A percentile compares a stretch with the other conserved stretches of the same genome.
These are phyloP conservation scores for Emergomyces pasteurianus DNA, from an alignment of 2,329 filamentous ascomycete genomes.

Conservation along the genomic window DNA sequence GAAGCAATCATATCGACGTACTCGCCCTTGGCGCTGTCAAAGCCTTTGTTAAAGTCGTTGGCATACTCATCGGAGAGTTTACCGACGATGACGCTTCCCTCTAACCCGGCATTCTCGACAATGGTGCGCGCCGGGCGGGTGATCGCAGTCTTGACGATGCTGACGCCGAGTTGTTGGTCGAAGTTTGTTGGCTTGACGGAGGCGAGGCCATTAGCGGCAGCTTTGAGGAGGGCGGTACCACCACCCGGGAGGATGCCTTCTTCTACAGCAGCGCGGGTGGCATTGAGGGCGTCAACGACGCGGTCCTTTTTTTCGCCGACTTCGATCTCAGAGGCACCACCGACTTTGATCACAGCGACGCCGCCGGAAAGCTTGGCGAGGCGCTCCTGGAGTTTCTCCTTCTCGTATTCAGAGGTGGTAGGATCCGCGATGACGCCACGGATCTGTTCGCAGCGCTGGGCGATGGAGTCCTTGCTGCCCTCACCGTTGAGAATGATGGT, in stretches of 20 bases:
- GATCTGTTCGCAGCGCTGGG: slow-evolving; percentile 98
- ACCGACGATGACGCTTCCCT: slow-evolving; percentile 92
- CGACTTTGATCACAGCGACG: slow-evolving; percentile 99
- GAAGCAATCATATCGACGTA: slow-evolving; percentile 97
- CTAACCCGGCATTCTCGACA: slow-evolving; percentile 92
- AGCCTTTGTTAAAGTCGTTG: slow-evolving; percentile 93
- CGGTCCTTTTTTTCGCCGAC: slow-evolving; percentile 99
- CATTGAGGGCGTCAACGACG: slow-evolving; percentile 96
- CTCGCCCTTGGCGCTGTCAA: slow-evolving; percentile 91
- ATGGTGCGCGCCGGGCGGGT: slow-evolving; percentile 89
- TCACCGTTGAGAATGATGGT: slow-evolving; percentile 97
- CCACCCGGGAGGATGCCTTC: slow-evolving; percentile 98
- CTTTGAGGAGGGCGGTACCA: slow-evolving; percentile 96
- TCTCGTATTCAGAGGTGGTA: slow-evolving; percentile 95
- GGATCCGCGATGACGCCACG: slow-evolving; percentile 91
- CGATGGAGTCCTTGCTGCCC: slow-evolving; percentile 83
- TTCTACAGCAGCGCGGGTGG: slow-evolving; percentile 94
- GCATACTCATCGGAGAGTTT: slow-evolving; percentile 94
- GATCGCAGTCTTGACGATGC: slow-evolving; percentile 96
- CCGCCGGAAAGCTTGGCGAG: slow-evolving; percentile 97
- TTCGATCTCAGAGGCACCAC: slow-evolving; percentile 94
- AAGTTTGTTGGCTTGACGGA: slow-evolving; percentile 87
- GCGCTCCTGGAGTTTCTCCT: slow-evolving; percentile 99
- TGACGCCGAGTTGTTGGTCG: slow-evolving; percentile 96
- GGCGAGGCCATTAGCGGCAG: slow-evolving; percentile 74